Evolutionary conservation across 2,329 filamentous ascomycete species (phyloP).

Genomic region (Penicillium sp.): DNA sequence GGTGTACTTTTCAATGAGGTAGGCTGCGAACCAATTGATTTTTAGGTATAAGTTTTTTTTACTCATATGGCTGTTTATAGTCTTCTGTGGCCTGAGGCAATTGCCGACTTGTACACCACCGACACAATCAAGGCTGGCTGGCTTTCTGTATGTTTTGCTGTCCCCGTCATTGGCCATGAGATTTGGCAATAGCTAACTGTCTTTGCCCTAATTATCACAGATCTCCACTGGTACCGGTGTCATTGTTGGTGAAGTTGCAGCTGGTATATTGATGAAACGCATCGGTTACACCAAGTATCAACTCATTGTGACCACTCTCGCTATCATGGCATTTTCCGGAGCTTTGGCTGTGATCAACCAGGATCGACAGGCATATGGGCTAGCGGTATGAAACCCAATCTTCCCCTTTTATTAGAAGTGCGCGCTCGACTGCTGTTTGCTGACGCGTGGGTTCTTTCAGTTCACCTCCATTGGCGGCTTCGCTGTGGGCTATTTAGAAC

Average conservation of each 20-base stretch:
- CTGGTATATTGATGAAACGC: constrained; percentile 23
- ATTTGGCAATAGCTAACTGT: too few species aligned
- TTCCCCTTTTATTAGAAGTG: too few species aligned
- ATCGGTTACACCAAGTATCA: constrained; percentile 19
- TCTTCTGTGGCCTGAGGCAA: constrained; percentile 45
- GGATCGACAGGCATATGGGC: constrained; percentile 16
- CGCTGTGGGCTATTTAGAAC: constrained; percentile 22
- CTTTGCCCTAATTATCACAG: too few species aligned
- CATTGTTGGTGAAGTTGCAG: constrained; percentile 38
- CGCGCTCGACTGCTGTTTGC: too few species aligned
- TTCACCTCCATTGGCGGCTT: constrained; percentile 22
- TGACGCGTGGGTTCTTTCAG: background rate
- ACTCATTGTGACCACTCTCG: constrained; percentile 15
- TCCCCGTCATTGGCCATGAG: too few species aligned
- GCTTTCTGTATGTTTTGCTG: constrained; percentile 28
- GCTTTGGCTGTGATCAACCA: constrained; percentile 19
- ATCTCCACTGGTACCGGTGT: constrained; percentile 39
- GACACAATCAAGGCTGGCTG: constrained; percentile 39
- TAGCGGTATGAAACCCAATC: constrained; percentile 14
- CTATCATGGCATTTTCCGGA: constrained; percentile 20
- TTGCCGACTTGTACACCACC: constrained; percentile 39
- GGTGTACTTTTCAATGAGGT: constrained; percentile 42
- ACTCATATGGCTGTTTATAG: constrained; percentile 18
- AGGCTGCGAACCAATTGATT: background rate
- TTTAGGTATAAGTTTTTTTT: too few species aligned